Evolutionary conservation across 2,329 filamentous ascomycete genomes (phyloP), one percentile per base, ranked within the genome.

Genomic region (Orbilia quercus): DNA sequence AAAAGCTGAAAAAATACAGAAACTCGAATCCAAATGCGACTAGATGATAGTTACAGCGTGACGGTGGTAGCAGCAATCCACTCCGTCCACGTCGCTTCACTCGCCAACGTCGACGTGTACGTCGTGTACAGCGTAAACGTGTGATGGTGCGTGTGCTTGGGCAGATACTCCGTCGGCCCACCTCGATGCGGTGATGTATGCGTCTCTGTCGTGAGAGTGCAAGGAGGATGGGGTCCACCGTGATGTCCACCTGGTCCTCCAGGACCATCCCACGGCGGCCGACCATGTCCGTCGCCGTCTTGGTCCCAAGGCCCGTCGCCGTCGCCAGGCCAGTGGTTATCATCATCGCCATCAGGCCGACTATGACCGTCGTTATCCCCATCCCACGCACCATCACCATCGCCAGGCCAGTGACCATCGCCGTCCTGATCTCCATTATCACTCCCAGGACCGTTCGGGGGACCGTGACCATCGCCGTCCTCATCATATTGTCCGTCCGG

Each of bases 111-210:
- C 16, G 31, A 44, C 1, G 53, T 69, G 2, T 54, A 18, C 14
- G 64, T 69, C 34, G 22, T 34, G n/a, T 22, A 54, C 31, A 69
- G 11, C 18, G 64, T 69, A 48, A 69, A 69, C 5, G 64, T 69
- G 44, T 69, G 64, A 40, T 60, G 64, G 48, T 62, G 64, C 25
- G 64, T 69, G 51, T 69, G 64, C 7, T 28, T 9, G 7, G 54
- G 54, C 5, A 69, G 14, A 48, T 47, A 60, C 38, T 60, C 64
- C 54, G 64, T 60, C 12, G 63, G 63, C 7, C 63, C 63, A 6
- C 55, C 38, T 9, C 40, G 42, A 55, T 60, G 53, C 12, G 42
- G 23, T 45, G 51, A 45, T 12, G 63, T 67, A 7, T 18, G 12
- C 14, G 63, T 67, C 25, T 67, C 53, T 14, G 20, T 53, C 11